Evolutionary conservation across 495 filamentous ascomycete species (phyloP), one percentile per base, ranked within the genome.

Genomic region (Aspergillus carlsbadensis): DNA sequence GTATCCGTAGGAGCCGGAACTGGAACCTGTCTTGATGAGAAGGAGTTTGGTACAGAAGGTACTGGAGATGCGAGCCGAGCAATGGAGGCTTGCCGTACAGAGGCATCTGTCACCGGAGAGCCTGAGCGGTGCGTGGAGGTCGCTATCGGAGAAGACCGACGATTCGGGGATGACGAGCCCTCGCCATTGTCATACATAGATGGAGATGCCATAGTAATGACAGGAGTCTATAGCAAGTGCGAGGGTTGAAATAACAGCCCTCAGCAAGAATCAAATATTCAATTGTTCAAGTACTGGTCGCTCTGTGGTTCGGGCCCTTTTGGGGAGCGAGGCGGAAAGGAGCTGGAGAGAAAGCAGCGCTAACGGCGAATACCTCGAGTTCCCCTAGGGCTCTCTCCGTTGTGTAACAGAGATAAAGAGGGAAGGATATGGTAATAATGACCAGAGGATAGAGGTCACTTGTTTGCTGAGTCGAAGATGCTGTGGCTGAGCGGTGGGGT

Each of bases 11-110:
- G 56, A 44, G 62, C 47, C n/a, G 58, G 78, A 58, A 58, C 71
- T 18, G 65, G 74, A 46, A 66, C 68, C 34, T 79, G 79, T 55
- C 73, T 41, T 65, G 77, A 57, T 0, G 77, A 70, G 24, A 78
- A 69, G 17, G 83, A 78, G 31, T 65, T 72, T 7, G 78, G 73
- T 26, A 67, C 66, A 34, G 84, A 84, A 26, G 82, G 81, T 6
- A 89, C 71, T 5, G 89, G 87, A 2, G 88, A 88, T 21, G 86
- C 86, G 18, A 92, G 76, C 55, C 89, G 83, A 31, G 88, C 88
- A 52, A 82, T 91, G 5, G 86, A 86, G 43, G 84, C 79, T 36
- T 84, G 84, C 71, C 89, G 79, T 54, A 75, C 76, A 13, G 78
- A 68, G n/a, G 81, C 77, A 10, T 78, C 77, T 26, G 71, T 58